Base-by-base conservation (phyloP, 768 basidiomycete genomes). In the Leucocoprinus leucothites region DNA sequence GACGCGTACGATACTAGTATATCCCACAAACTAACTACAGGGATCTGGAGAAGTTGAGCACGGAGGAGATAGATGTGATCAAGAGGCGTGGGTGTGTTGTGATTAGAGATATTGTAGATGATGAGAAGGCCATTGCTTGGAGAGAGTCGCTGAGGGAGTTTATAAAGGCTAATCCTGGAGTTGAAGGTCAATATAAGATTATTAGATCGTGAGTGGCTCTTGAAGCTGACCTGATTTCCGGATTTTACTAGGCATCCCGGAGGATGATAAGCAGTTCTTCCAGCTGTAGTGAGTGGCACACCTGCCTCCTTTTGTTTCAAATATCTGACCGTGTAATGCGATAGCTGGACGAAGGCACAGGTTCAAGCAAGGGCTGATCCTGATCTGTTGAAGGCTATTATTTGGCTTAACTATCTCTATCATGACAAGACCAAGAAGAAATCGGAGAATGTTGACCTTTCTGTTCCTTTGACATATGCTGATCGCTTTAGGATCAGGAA, bases 401-500 rank as follows among this genome's bases (percentile, higher is more conserved):
- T 70, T 1, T 89, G 81, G 81, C 71, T 87, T 38, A 89, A 87
- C 69, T 78, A 80, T 28, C 67, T 87, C n/a, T 88, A 86, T 64
- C 79, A 77, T 52, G 60, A 67, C 35, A 74, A 74, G 43, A 65
- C 71, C 1, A 72, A 66, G 11, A 64, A 63, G 25, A 64, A 62
- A 18, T 63, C 70, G 19, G 77, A 82, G 16, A 45, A 42, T 8
- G 53, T 55, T 19, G 53, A 55, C 31, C 53, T 55, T 25, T 55
- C 53, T 6, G 74, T 79, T 3, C 84, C 87, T 16, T 69, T 91
- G 56, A 79, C 73, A 13, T 91, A 92, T 58, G 87, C 86, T 0
- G 88, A 91, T 65, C 74, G 87, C 31, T 85, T 89, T 67, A 80
- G 87, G 31, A 89, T 91, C 58, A 76, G 89, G 50, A 82, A 82